Conservation (phyloP, 148 eudicot species). For the Persicaria tinctoria region DNA sequence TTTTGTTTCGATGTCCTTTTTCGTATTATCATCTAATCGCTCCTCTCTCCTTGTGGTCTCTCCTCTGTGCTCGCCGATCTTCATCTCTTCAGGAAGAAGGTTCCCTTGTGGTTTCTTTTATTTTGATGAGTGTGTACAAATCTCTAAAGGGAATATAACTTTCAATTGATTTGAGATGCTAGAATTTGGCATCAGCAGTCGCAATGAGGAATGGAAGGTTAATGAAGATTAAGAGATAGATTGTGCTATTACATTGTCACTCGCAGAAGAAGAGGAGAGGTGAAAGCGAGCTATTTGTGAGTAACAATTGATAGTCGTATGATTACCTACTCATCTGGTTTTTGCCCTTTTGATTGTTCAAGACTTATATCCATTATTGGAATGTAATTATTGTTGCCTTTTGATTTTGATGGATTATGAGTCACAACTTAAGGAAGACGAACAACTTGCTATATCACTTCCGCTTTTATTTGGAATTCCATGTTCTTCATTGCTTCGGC, state of each 20-base stretch:
- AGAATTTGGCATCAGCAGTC: background rate
- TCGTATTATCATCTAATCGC: too few relatives aligned
- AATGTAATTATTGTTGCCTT: background rate
- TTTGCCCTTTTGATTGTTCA: background rate
- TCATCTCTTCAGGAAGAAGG: too few relatives aligned
- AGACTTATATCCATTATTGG: background rate
- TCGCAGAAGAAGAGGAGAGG: conserved; percentile 49
- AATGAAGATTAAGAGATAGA: conserved; percentile 48
- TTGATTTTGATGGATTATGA: conserved; percentile 28
- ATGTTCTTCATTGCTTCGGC: too few relatives aligned
- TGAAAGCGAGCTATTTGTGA: too few relatives aligned
- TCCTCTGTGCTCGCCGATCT: too few relatives aligned
- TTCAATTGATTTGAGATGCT: background rate
- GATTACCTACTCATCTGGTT: background rate
- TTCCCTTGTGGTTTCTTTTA: too few relatives aligned
- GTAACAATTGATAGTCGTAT: too few relatives aligned
- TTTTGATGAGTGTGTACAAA: background rate
- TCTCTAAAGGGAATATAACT: background rate
- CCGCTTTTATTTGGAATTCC: too few relatives aligned
- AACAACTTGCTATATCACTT: conserved; percentile 54
- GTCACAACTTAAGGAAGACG: conserved; percentile 61
- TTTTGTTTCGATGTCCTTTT: too few relatives aligned
- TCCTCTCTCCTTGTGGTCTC: too few relatives aligned
- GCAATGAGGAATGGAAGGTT: conserved; percentile 22
- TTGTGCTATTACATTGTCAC: conserved; percentile 65